phyloP scores from a whole-genome alignment of 1,139 yeast genomes.

The Candida gigantensis region DNA sequence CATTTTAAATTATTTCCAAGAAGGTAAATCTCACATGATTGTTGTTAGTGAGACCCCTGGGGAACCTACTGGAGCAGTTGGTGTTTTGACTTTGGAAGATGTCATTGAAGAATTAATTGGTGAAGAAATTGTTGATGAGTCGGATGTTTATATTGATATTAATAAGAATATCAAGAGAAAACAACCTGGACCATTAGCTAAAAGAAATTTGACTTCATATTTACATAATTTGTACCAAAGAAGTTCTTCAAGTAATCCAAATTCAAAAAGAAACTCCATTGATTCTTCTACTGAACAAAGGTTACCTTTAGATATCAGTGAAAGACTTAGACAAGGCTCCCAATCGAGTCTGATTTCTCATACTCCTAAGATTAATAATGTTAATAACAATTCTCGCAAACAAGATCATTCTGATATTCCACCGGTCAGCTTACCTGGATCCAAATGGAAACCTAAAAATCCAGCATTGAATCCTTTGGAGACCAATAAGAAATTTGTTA shows the following conservation, averaged over 20 bases:
- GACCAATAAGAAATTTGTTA: conserved; percentile 68
- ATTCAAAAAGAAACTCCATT: conserved; percentile 41
- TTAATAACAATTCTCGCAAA: conserved; percentile 1
- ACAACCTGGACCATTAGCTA: conserved; percentile 83
- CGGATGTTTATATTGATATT: conserved; percentile 92
- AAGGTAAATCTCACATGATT: conserved; percentile 97
- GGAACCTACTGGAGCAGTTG: conserved; percentile 81
- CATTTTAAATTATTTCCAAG: conserved; percentile 93
- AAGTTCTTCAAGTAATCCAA: conserved; percentile 22
- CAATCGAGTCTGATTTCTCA: conserved; percentile 12
- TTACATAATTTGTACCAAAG: conserved; percentile 57
- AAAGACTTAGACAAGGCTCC: conserved; percentile 13
- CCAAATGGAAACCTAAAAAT: conserved; percentile 59
- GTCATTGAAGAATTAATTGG: conserved; percentile 97
- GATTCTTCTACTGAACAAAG: conserved; percentile 21
- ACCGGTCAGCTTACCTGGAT: conserved; percentile 7
- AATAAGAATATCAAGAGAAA: conserved; percentile 81
- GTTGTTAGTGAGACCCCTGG: conserved; percentile 89
- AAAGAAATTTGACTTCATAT: conserved; percentile 68
- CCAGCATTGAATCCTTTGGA: conserved; percentile 81
- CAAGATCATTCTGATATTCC: conserved; percentile 2
- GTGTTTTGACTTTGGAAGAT: conserved; percentile 92
- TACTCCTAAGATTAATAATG: conserved; percentile 11
- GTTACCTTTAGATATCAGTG: conserved; percentile 12
- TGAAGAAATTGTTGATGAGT: conserved; percentile 95